phyloP scores from a whole-genome alignment of 371 early-diverging fungal species.

The Rhizopus sp. region DNA sequence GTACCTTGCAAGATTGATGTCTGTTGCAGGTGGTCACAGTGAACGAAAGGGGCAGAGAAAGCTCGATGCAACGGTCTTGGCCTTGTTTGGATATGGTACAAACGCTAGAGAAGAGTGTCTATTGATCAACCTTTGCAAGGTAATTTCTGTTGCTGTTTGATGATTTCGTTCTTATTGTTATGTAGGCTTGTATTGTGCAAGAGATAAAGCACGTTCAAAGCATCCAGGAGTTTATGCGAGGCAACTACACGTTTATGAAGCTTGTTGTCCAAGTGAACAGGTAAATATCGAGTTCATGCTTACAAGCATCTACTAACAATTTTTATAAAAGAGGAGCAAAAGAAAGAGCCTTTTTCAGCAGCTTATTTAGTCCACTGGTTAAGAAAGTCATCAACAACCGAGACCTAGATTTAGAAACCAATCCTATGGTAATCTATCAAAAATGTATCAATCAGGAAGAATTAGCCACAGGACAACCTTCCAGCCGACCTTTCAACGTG shows the following conservation, averaged over 20 bases:
- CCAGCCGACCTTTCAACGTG: constrained; percentile 76
- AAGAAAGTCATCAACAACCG: constrained; percentile 73
- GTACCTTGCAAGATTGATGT: constrained; percentile 91
- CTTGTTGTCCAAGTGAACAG: constrained; percentile 89
- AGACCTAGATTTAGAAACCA: constrained; percentile 86
- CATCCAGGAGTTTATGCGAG: constrained; percentile 88
- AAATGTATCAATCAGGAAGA: constrained; percentile 89
- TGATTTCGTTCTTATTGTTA: background rate
- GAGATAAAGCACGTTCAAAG: constrained; percentile 84
- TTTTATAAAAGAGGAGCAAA: constrained; percentile 82
- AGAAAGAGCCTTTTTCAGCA: constrained; percentile 90
- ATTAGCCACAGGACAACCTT: constrained; percentile 82
- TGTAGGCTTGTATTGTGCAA: constrained; percentile 79
- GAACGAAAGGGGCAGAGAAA: constrained; percentile 53
- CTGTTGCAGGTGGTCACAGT: constrained; percentile 67
- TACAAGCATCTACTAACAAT: background rate
- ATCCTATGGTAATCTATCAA: constrained; percentile 92
- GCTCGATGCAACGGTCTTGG: constrained; percentile 87
- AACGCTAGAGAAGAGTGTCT: constrained; percentile 97
- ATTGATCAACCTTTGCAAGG: constrained; percentile 92
- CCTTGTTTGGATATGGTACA: constrained; percentile 95
- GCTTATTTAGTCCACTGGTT: constrained; percentile 80
- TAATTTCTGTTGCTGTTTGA: constrained; percentile 12
- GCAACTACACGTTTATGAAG: constrained; percentile 95
- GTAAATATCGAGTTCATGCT: constrained; percentile 15